Base-by-base conservation (phyloP, 2,329 filamentous ascomycete species). In the Dichotomopilus funicola region DNA sequence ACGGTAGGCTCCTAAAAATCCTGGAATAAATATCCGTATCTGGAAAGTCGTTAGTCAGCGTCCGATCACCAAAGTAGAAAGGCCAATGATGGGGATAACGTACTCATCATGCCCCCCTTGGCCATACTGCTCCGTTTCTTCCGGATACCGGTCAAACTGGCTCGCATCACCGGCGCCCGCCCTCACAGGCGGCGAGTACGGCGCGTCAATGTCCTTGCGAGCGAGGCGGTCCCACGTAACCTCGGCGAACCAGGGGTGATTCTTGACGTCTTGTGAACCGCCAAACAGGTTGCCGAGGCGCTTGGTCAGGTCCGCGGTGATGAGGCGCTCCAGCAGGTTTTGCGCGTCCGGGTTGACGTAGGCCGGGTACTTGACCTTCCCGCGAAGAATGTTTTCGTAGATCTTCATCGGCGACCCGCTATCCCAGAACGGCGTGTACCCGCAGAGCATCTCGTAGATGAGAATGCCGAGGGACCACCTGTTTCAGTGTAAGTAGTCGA, bases 381-480 rank as follows among this genome's bases (percentile, higher is more conserved):
- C 94, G 68, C 91, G 91, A 61, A 99, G 82, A 67, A 99, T 99
- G 71, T 99, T 99, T 76, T 99, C 94, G 75, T 99, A 99, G 67
- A 99, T 99, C 75, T 96, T 96, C 83, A 99, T 95, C 2, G 94
- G 92, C 45, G 90, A 96, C 54, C 92, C 94, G 65, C 89, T 89
- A 71, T 99, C 94, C 92, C 94, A 99, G 77, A 99, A 99, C 5
- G 94, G 94, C 5, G 94, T 99, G 73, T 96, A 99, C 34, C 94
- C 94, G 70, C 94, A 97, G 40, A 99, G 82, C 94, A 99, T 99
- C 78, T 99, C 94, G 72, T 96, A 99, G 71, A 99, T 97, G 64
- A 99, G 77, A 69, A 99, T 97, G 46, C 94, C 94, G 56, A 99
- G 80, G 52, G 92, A 97, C 94, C 94, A 99, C 91, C 91, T 96